Percentiles rank a stretch among this genome's conserved stretches.
phyloP scores from a whole-genome alignment of 1,284 basidiomycete genomes.

The Pseudozyma sp. region DNA sequence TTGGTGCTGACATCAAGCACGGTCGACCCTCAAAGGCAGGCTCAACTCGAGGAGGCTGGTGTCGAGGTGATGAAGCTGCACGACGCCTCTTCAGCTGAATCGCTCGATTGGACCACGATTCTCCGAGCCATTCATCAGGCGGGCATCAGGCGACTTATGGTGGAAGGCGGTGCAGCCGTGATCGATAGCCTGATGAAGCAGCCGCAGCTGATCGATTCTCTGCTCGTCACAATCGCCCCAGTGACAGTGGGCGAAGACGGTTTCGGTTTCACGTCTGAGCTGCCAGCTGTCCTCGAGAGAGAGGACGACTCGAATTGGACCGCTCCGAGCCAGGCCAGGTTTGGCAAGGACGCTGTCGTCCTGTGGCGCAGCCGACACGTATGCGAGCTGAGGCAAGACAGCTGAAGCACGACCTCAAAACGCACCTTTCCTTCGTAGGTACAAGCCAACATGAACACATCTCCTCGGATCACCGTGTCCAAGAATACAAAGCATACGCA shows the following conservation, averaged over 20 bases:
- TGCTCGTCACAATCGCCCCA: slow-evolving; percentile 44
- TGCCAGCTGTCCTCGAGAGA: slow-evolving; percentile 10
- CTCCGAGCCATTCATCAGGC: slow-evolving; percentile 41
- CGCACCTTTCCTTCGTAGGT: too few relatives aligned
- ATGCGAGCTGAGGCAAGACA: too few relatives aligned
- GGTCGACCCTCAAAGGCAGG: slow-evolving; percentile 40
- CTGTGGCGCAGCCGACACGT: slow-evolving; percentile 23
- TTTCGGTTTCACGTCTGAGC: slow-evolving; percentile 20
- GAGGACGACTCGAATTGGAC: slow-evolving; percentile 7
- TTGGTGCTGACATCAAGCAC: slow-evolving; percentile 75
- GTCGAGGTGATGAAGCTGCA: slow-evolving; percentile 66
- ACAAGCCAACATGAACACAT: too few relatives aligned
- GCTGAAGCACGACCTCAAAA: too few relatives aligned
- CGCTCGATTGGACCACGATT: slow-evolving; percentile 37
- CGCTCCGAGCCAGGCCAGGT: slow-evolving; percentile 1
- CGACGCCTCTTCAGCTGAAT: slow-evolving; percentile 60
- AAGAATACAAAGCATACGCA: too few relatives aligned
- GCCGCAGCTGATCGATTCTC: slow-evolving; percentile 28
- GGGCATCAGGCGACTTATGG: slow-evolving; percentile 84
- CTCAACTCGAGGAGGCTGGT: slow-evolving; percentile 67
- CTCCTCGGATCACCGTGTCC: too few relatives aligned
- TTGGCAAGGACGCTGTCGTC: slow-evolving; percentile 36
- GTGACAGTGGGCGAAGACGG: slow-evolving; percentile 19
- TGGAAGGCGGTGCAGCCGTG: slow-evolving; percentile 89
- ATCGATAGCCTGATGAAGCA: slow-evolving; percentile 77